These are phyloP conservation scores for Aspergillus fischeri DNA, from an alignment of 2,329 filamentous ascomycete species.

Conservation along the genomic window DNA sequence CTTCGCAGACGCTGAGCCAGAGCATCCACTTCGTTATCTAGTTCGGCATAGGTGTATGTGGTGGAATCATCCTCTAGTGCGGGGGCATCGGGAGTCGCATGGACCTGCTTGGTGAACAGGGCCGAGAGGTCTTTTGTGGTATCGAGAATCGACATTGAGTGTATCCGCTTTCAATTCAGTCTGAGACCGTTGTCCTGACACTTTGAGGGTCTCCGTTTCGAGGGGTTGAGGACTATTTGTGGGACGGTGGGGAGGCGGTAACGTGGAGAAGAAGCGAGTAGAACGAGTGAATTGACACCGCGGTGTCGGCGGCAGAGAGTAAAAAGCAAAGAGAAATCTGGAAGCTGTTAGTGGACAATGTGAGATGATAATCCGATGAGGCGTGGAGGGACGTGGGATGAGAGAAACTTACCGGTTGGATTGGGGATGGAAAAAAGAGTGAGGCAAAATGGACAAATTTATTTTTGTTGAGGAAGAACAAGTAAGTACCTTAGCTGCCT, in stretches of 20 bases:
- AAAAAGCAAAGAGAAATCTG: neutral
- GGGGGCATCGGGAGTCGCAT: conserved; percentile 62
- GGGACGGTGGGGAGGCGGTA: neutral
- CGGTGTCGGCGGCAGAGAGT: neutral
- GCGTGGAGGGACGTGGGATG: neutral
- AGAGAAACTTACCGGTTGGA: neutral
- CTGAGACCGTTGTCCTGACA: neutral
- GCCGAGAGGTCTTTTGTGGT: conserved; percentile 67
- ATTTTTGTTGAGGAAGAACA: neutral
- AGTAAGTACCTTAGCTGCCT: too few species aligned
- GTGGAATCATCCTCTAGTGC: conserved; percentile 68
- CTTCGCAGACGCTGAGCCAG: conserved; percentile 61
- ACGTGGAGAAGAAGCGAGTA: neutral
- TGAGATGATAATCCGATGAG: neutral
- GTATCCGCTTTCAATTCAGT: neutral
- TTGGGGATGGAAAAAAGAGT: neutral
- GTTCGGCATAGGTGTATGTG: conserved; percentile 67
- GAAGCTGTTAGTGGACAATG: neutral
- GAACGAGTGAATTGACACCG: neutral
- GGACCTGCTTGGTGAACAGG: conserved; percentile 66
- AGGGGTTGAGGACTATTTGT: neutral
- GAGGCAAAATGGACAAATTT: neutral
- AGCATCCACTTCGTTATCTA: conserved; percentile 63
- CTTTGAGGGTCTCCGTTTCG: neutral
- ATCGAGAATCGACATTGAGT: conserved; percentile 62